phyloP scores from a whole-genome alignment of 2,329 filamentous ascomycete genomes.

The Penicillium griseofulvum region DNA sequence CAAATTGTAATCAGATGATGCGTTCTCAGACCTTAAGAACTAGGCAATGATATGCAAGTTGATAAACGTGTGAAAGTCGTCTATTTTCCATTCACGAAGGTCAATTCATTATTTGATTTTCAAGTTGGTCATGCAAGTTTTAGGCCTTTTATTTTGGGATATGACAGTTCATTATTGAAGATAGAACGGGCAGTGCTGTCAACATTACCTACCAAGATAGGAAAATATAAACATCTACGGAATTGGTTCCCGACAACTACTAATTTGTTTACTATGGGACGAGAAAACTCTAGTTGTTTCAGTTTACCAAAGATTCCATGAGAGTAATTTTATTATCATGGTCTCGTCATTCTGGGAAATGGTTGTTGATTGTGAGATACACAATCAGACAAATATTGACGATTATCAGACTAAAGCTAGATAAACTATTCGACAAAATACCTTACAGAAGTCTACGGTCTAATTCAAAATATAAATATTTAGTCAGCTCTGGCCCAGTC shows the following conservation, averaged over 20 bases:
- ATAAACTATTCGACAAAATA: background rate
- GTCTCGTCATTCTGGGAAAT: background rate
- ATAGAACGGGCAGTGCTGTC: background rate
- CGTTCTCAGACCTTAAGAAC: no score
- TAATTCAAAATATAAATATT: no score
- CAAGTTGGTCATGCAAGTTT: background rate
- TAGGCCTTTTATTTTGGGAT: no score
- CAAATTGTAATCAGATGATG: background rate
- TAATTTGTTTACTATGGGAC: background rate
- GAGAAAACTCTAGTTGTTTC: background rate
- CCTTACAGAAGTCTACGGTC: background rate
- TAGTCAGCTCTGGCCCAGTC: no score
- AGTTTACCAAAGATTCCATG: background rate
- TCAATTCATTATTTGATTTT: no score
- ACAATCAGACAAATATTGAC: background rate
- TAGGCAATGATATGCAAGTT: background rate
- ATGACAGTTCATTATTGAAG: no score
- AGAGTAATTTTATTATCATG: slow-evolving; percentile 1
- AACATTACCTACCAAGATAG: background rate
- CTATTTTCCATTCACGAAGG: background rate
- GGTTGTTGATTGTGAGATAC: background rate
- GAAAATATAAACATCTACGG: background rate
- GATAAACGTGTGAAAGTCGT: background rate
- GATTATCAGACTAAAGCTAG: background rate
- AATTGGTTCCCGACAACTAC: background rate